Base-by-base conservation (phyloP, 2,329 filamentous ascomycete species). In the Colletotrichum shisoi region DNA sequence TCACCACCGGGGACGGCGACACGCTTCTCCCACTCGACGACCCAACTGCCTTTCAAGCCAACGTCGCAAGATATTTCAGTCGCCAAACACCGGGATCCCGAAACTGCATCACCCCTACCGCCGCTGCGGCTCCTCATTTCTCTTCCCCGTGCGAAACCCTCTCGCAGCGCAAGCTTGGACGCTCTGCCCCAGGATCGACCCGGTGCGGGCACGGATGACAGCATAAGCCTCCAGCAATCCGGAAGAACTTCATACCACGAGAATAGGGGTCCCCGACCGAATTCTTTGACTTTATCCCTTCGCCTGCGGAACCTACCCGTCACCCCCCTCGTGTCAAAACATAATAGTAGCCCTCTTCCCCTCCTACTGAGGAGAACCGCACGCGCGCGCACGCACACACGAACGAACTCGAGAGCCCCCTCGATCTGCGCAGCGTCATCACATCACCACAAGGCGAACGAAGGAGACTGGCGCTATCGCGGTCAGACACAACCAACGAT, bases 401-500 rank as follows among this genome's bases (percentile, higher is more conserved):
- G 7, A 31, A 8, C 27, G 7, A 31, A 31, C 27, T 31, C 27
- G 44, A 54, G 34, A 15, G 48, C 46, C 40, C 11, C 11, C 31
- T 57, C 39, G 17, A 37, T 42, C 31, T n/a, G 13, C 46, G 19
- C 19, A 24, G 31, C 54, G 60, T 49, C 34, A 54, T 44, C 54
- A 64, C 42, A 58, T 44, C 54, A 64, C 42, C 27, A 46, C 40
- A 45, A 40, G 42, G 34, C 56, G 39, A 58, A 56, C 27, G 19
- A 19, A 56, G 37, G 19, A 19, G 39, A 31, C 63, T 45, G 15
- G 21, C 31, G 31, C 45, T 31, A 42, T 51, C 21, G 13, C 57
- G 34, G 15, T 42, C 34, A 48, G 45, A 57, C 11, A 59, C 13
- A 45, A 11, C 19, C 57, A 75, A 31, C 42, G 60, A 85, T 85